Base-by-base conservation (phyloP, 495 filamentous ascomycete genomes). In the Penicillium dipodomyicola region DNA sequence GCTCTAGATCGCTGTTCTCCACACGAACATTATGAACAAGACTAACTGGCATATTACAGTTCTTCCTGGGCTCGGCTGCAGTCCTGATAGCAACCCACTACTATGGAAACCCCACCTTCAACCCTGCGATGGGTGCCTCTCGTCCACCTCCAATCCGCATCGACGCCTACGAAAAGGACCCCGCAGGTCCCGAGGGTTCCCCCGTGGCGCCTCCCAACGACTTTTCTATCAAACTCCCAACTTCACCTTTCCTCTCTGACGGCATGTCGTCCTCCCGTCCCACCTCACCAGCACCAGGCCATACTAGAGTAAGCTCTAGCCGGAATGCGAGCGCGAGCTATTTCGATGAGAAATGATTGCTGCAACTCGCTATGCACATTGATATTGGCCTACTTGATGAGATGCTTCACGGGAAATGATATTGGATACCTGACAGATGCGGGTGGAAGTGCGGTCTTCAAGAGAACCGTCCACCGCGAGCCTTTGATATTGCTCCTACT, bases 21-120 rank as follows among this genome's bases (percentile, higher is more conserved):
- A 29, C 22, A 14, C 27, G 35, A 27, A 17, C 3, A 40, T 40
- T 17, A 40, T n/a, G 23, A 52, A 41, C 22, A 11, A 50, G 54
- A 45, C 67, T 74, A 60, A 73, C 63, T 45, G 19, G 51, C 15
- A 60, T 5, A 32, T 46, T 60, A n/a, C 63, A 97, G 93, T 96
- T 92, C 68, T 48, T 95, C 29, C 56, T 93, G 45, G 94, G 94
- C 32, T 88, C 91, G 2, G 77, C 78, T 33, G 69, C 91, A 49
- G 91, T 97, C 4, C 67, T 96, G 12, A 77, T 82, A 49, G 86
- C 92, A 23, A 96, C 90, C 4, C 96, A 89, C 54, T 81, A 97
- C 32, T 97, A 96, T 75, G 91, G 84, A 49, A 79, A 78, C 11
- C 65, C 72, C 0, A 63, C 48, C 41, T 65, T 63, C 48, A 64